These are phyloP conservation scores for Aschersonia sp. DNA, from an alignment of 2,329 filamentous ascomycete species.

Conservation along the genomic window DNA sequence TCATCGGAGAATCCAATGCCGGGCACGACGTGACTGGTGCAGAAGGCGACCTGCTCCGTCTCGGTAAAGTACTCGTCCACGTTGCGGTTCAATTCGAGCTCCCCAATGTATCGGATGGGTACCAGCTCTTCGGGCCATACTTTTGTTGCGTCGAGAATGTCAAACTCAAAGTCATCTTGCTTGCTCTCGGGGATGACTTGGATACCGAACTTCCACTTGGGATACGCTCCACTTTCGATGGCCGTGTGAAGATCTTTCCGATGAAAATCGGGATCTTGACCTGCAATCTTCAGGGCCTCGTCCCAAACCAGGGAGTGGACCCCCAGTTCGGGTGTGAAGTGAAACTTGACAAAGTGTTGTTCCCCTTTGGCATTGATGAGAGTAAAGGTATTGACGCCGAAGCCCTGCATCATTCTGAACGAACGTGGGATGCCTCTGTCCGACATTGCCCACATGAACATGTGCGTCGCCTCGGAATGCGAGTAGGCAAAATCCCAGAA, in stretches of 20 bases:
- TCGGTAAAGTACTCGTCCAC: slow-evolving; percentile 71
- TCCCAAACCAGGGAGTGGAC: slow-evolving; percentile 69
- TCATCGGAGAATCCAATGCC: slow-evolving; percentile 68
- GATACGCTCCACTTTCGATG: slow-evolving; percentile 55
- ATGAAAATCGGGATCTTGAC: slow-evolving; percentile 70
- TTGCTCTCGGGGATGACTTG: slow-evolving; percentile 58
- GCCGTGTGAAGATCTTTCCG: slow-evolving; percentile 63
- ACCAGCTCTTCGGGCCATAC: slow-evolving; percentile 69
- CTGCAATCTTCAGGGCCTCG: slow-evolving; percentile 59
- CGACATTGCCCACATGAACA: slow-evolving; percentile 68
- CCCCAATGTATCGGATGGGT: slow-evolving; percentile 63
- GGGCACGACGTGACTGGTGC: slow-evolving; percentile 64
- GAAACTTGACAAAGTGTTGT: slow-evolving; percentile 63
- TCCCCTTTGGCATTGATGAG: slow-evolving; percentile 54
- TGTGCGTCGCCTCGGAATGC: slow-evolving; percentile 58
- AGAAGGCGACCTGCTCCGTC: slow-evolving; percentile 74
- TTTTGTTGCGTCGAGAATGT: slow-evolving; percentile 75
- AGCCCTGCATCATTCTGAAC: slow-evolving; percentile 76
- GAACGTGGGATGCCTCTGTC: slow-evolving; percentile 60
- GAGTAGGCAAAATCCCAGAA: slow-evolving; percentile 60
- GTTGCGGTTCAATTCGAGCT: slow-evolving; percentile 66
- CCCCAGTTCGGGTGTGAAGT: slow-evolving; percentile 59
- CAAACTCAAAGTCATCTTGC: slow-evolving; percentile 69
- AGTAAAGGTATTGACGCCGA: slow-evolving; percentile 68
- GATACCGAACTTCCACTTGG: slow-evolving; percentile 73